These are phyloP conservation scores for Penicillium sp. DNA, from an alignment of 2,329 filamentous ascomycete genomes.

Conservation along the genomic window DNA sequence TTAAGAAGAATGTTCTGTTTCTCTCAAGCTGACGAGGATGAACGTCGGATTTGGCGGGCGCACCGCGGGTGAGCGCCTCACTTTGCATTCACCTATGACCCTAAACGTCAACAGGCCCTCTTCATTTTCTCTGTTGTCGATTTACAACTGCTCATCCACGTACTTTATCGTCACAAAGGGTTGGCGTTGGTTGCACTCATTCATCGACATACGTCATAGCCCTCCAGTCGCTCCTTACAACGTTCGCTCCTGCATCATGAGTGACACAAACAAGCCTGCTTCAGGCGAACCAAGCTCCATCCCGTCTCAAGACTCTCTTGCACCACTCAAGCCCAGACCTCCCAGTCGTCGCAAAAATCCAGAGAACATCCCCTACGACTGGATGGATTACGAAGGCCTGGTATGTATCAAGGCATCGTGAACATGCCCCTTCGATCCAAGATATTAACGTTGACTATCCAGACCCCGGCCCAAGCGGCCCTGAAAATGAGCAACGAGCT, in stretches of 20 bases:
- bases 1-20: neutral
- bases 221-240: neutral
- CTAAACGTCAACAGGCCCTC: neutral
- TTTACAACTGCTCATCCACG: neutral
- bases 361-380: neutral
- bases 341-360: neutral
- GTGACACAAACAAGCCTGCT: neutral
- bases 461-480: slow-evolving; percentile 19
- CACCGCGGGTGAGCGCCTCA: neutral
- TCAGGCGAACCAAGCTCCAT: neutral
- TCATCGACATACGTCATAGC: neutral
- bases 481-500: slow-evolving; percentile 31
- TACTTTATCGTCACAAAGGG: neutral
- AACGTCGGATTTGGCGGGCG: neutral
- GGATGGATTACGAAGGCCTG: neutral
- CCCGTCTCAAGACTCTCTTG: neutral
- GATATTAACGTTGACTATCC: neutral
- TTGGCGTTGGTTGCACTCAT: neutral
- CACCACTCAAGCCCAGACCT: too few relatives aligned
- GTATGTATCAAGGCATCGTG: neutral
- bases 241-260: neutral
- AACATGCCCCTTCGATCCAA: neutral
- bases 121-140: neutral
- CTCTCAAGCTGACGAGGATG: neutral
- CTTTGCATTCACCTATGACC: neutral